phyloP scores from a whole-genome alignment of 139 green algal species.

The Chlamydomonas asymmetrica region DNA sequence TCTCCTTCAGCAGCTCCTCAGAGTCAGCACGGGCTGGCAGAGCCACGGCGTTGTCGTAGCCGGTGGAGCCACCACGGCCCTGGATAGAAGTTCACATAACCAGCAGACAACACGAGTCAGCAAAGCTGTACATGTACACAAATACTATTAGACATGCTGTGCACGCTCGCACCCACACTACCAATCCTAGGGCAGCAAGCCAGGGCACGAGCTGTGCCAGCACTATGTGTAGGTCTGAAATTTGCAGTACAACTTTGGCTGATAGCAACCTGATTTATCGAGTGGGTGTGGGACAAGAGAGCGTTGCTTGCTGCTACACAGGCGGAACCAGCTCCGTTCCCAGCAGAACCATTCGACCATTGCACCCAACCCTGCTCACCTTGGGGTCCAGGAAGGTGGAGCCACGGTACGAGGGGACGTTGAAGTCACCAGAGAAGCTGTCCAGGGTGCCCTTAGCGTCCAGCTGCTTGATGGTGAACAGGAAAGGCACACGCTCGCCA shows the following conservation, averaged over 20 bases:
- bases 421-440: slow-evolving; percentile 94
- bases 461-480: slow-evolving; percentile 99
- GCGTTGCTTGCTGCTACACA: not conserved
- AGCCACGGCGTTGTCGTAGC: slow-evolving; percentile 96
- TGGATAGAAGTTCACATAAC: too few species aligned
- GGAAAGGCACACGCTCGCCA: slow-evolving; percentile 98
- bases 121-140: too few species aligned
- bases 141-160: too few species aligned
- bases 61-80: slow-evolving; percentile 92
- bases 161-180: too few species aligned
- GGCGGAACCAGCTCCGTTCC: not conserved
- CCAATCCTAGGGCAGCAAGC: too few species aligned
- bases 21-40: slow-evolving; percentile 85
- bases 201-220: too few species aligned
- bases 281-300: not conserved
- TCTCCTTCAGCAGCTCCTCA: slow-evolving; percentile 94
- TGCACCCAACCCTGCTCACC: slow-evolving; percentile 35
- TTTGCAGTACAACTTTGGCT: too few species aligned
- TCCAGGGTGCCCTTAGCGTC: slow-evolving; percentile 84
- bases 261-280: too few species aligned
- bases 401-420: slow-evolving; percentile 97
- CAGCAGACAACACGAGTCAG: too few species aligned
- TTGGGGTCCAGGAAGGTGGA: slow-evolving; percentile 99
- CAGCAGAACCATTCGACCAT: not conserved
- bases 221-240: too few species aligned